Evolutionary conservation across 176 grass and related monocot species (phyloP).

Genomic region (Cenchrus americanus): DNA sequence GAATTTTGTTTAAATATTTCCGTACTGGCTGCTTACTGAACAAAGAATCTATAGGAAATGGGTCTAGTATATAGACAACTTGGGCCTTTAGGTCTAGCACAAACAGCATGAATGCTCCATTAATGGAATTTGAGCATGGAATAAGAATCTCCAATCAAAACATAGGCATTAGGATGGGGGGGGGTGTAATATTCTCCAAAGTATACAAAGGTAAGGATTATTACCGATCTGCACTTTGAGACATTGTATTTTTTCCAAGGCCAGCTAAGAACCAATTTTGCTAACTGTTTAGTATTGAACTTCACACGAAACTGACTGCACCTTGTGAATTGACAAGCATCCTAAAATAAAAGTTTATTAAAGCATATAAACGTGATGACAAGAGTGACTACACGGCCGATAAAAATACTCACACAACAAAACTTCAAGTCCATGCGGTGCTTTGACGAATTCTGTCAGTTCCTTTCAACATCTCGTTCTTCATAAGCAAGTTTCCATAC

Average conservation of each 20-base stretch:
- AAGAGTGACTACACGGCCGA: background rate
- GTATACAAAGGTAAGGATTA: background rate
- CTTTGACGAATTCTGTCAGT: background rate
- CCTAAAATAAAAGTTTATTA: background rate
- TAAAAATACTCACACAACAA: background rate
- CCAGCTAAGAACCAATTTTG: background rate
- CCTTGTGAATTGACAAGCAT: background rate
- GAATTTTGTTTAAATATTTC: too few species aligned
- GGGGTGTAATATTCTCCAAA: background rate
- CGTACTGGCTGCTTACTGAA: too few species aligned
- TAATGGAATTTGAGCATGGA: background rate
- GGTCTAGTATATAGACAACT: too few species aligned
- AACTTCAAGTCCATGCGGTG: background rate
- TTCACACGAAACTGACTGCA: background rate
- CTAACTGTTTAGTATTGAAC: background rate
- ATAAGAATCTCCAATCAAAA: background rate
- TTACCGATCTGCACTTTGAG: background rate
- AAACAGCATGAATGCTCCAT: too few species aligned
- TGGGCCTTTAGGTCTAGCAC: too few species aligned
- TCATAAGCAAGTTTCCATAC: background rate
- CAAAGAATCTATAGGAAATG: too few species aligned
- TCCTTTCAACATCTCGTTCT: background rate
- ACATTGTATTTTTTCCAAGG: background rate
- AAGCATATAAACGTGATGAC: background rate
- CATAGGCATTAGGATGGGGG: background rate